phyloP scores from a whole-genome alignment of 306 rosid species.

The Chamaecrista fasciculata region DNA sequence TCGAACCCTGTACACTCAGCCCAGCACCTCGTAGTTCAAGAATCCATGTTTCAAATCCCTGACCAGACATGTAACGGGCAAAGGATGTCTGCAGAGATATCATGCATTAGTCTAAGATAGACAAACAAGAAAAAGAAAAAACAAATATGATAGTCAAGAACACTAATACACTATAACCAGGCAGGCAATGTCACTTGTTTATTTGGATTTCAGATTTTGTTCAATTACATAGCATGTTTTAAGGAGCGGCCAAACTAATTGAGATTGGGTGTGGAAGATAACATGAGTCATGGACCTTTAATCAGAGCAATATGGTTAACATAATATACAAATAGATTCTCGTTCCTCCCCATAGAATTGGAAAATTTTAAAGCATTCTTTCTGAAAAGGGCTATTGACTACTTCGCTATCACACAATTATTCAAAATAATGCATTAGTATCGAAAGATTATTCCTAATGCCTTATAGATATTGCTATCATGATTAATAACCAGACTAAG shows the following conservation, averaged over 20 bases:
- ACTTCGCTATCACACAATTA: constrained; percentile 16
- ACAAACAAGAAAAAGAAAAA: constrained; percentile 6
- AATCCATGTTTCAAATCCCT: constrained; percentile 96
- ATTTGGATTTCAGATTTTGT: not conserved
- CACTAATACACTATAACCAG: constrained; percentile 9
- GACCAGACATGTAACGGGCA: constrained; percentile 92
- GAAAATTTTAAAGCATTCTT: constrained; percentile 11
- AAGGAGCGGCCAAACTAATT: not conserved
- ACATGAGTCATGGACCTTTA: constrained; percentile 12
- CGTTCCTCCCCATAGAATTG: not conserved
- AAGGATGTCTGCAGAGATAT: constrained; percentile 76
- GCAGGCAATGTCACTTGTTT: constrained; percentile 4
- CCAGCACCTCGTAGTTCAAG: constrained; percentile 98
- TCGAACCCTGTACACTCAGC: constrained; percentile 61
- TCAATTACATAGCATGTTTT: not conserved
- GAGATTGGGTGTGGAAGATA: not conserved
- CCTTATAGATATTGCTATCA: constrained; percentile 6
- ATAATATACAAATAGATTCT: constrained; percentile 9
- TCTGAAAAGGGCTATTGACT: constrained; percentile 10
- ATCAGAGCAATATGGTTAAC: constrained; percentile 4
- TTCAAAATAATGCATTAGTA: constrained; percentile 7
- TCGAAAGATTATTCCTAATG: not conserved
- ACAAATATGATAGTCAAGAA: not conserved
- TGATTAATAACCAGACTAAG: constrained; percentile 8
- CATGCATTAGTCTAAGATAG: constrained; percentile 29